Evolutionary conservation across 805 yeast species (phyloP), one percentile per base, ranked within the genome.

Genomic region (Kuraishia capsulata): DNA sequence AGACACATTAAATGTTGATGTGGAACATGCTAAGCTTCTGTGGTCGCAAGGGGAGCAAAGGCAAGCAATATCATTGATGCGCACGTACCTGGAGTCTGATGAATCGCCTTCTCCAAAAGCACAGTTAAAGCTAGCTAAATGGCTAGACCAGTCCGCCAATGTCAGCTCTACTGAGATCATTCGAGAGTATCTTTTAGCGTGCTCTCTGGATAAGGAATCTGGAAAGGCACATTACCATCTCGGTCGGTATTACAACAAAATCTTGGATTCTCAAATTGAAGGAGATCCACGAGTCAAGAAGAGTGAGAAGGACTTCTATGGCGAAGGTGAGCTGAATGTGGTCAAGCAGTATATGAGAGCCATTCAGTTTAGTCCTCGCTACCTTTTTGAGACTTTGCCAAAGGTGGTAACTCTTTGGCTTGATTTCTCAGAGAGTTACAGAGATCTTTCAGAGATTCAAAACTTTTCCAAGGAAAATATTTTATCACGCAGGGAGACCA

Each of bases 31-130:
- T 0, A 78, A 83, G 41, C 66, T 92, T 6, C 57, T 87, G 30
- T 90, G 97, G 97, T 81, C 78, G 3, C 86, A 84, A 52, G 96
- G 95, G 1, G 94, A 87, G 44, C 85, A 76, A 42, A 73, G 88
- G 19, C 81, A 87, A 47, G 97, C 97, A 0, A 67, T 90, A 33
- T 78, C 81, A 37, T 65, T 76, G 5, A 61, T 85, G 28, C 69
- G 69, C 6, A 66, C 69, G 13, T 56, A 74, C 2, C 42, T 51
- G 9, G 46, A 47, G n/a, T 28, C 41, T 11, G 29, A 40, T 4
- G 44, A 42, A 1, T 43, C 43, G 14, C 48, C 60, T 2, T 42
- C 48, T 4, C 53, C 52, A 5, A 44, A 47, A 25, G 33, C 53
- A 10, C 82, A 84, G 38, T 60, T 89, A 35, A 79, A 80, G 42